Percentiles rank a stretch among this genome's conserved stretches.
phyloP scores from a whole-genome alignment of 129 eudicot genomes.

The Oenanthe sinensis region DNA sequence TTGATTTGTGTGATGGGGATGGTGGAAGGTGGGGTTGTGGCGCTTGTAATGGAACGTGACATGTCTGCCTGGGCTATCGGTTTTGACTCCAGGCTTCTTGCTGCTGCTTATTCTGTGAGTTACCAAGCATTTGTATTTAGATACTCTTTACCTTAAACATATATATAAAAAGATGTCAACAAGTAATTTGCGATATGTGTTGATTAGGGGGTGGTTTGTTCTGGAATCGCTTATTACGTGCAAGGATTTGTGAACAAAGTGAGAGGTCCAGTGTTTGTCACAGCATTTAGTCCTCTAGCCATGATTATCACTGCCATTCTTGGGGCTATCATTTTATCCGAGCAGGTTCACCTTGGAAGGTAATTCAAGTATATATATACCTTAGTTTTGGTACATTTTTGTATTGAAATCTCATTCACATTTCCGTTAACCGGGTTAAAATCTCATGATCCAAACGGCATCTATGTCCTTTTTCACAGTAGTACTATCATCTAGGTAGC shows the following conservation, averaged over 20 bases:
- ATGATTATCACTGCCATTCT: slow-evolving; percentile 83
- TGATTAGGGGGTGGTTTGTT: slow-evolving; percentile 80
- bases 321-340: slow-evolving; percentile 65
- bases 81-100: slow-evolving; percentile 82
- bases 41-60: slow-evolving; percentile 59
- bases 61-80: slow-evolving; percentile 77
- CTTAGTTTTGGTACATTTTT: background rate
- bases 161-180: background rate
- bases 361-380: background rate
- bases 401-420: no score
- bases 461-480: no score
- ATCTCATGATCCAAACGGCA: no score
- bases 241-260: slow-evolving; percentile 76
- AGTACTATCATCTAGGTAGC: background rate
- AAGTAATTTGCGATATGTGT: background rate
- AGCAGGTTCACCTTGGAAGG: slow-evolving; percentile 92
- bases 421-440: no score
- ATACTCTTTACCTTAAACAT: background rate
- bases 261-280: slow-evolving; percentile 91
- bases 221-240: slow-evolving; percentile 82
- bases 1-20: slow-evolving; percentile 60
- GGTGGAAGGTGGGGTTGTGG: slow-evolving; percentile 63
- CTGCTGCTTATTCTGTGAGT: slow-evolving; percentile 80
- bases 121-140: background rate
- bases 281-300: slow-evolving; percentile 82